Evolutionary conservation across 2,329 filamentous ascomycete species (phyloP).

Genomic region (Aphanoascus verrucosus): DNA sequence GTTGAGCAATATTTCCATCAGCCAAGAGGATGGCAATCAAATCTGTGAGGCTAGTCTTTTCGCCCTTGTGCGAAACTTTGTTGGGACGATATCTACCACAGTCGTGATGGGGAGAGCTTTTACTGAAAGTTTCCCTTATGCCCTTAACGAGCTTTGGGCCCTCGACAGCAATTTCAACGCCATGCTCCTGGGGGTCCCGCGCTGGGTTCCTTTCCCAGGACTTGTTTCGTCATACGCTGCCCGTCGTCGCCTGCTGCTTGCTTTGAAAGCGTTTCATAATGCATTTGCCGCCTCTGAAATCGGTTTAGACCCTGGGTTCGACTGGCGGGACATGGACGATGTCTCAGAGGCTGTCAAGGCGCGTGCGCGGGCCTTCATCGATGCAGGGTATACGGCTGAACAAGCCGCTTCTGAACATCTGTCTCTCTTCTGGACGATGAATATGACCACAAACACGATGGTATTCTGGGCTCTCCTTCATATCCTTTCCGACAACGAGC

Average conservation of each 20-base stretch:
- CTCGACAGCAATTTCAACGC: conserved; percentile 46
- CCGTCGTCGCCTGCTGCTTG: conserved; percentile 33
- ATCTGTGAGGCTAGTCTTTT: conserved; percentile 45
- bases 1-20: conserved; percentile 36
- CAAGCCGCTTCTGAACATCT: conserved; percentile 36
- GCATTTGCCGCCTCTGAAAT: conserved; percentile 36
- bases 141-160: conserved; percentile 46
- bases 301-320: conserved; percentile 33
- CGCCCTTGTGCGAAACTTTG: conserved; percentile 46
- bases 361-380: conserved; percentile 33
- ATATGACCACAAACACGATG: conserved; percentile 43
- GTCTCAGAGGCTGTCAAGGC: conserved; percentile 37
- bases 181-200: conserved; percentile 46
- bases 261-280: conserved; percentile 34
- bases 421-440: conserved; percentile 46
- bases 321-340: conserved; percentile 41
- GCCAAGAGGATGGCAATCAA: conserved; percentile 28
- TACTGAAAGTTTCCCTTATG: conserved; percentile 42
- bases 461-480: conserved; percentile 44
- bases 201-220: conserved; percentile 45
- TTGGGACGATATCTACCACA: conserved; percentile 40
- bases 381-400: conserved; percentile 27
- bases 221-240: conserved; percentile 41
- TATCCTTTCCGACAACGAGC: conserved; percentile 33
- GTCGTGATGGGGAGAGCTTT: conserved; percentile 45